These are phyloP conservation scores for Aureobasidium sp. DNA, from an alignment of 2,329 filamentous ascomycete genomes.

Conservation along the genomic window DNA sequence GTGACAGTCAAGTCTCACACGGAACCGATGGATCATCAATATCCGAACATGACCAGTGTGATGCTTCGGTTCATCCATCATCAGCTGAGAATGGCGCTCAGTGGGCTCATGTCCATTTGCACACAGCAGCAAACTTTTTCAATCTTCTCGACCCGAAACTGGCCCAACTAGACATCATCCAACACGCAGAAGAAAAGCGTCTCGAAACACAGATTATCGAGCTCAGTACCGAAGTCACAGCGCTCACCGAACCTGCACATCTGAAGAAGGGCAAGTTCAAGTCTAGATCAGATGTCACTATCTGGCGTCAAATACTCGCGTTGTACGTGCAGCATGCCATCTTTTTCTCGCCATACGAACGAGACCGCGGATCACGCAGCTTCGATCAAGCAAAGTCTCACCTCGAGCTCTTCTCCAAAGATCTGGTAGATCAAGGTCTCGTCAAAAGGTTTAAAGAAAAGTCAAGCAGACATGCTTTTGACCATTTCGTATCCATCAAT, in stretches of 20 bases:
- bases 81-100: constrained; percentile 1
- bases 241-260: constrained; percentile 68
- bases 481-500: constrained; percentile 78
- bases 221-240: constrained; percentile 71
- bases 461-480: constrained; percentile 70
- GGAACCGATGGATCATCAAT: background rate
- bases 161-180: constrained; percentile 71
- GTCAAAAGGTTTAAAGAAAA: constrained; percentile 70
- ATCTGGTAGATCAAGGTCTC: constrained; percentile 68
- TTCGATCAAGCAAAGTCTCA: constrained; percentile 72
- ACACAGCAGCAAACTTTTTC: constrained; percentile 85
- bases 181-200: constrained; percentile 69
- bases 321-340: constrained; percentile 82
- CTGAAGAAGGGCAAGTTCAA: constrained; percentile 40
- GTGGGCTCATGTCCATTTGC: constrained; percentile 77
- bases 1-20: constrained; percentile 1
- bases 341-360: constrained; percentile 84
- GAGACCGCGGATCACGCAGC: constrained; percentile 72
- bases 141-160: constrained; percentile 77
- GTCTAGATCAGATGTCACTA: constrained; percentile 70
- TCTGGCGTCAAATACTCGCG: constrained; percentile 85
- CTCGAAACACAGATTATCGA: constrained; percentile 69
- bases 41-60: background rate
- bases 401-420: constrained; percentile 76
- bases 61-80: background rate